Evolutionary conservation across 2,329 filamentous ascomycete genomes (phyloP).

Genomic region (Ilyonectria sp.): DNA sequence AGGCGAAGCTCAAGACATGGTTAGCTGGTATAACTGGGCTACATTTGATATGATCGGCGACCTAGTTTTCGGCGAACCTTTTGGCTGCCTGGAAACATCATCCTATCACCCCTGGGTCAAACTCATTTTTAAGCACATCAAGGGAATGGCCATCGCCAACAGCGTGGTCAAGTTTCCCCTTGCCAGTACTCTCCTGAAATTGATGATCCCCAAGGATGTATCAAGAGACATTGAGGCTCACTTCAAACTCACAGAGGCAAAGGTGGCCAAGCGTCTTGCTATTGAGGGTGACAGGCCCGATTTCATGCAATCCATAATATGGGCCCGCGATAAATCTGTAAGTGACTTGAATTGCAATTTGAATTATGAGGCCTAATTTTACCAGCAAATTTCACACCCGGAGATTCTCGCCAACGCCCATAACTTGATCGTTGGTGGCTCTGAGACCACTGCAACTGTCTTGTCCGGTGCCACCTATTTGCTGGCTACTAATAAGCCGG

Average conservation of each 20-base stretch:
- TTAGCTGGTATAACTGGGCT: slow-evolving; percentile 42
- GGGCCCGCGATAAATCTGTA: slow-evolving; percentile 10
- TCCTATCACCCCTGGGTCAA: slow-evolving; percentile 43
- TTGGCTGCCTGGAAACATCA: slow-evolving; percentile 38
- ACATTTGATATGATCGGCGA: slow-evolving; percentile 49
- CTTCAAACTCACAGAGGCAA: background rate
- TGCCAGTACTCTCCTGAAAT: background rate
- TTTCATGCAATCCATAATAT: slow-evolving; percentile 19
- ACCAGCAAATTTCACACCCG: slow-evolving; percentile 11
- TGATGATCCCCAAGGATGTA: slow-evolving; percentile 11
- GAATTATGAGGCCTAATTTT: background rate
- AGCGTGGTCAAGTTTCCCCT: slow-evolving; percentile 1
- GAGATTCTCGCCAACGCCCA: slow-evolving; percentile 27
- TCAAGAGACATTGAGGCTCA: slow-evolving; percentile 4
- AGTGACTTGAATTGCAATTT: background rate
- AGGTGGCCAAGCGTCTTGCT: slow-evolving; percentile 9
- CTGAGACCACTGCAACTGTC: slow-evolving; percentile 53
- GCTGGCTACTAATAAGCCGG: slow-evolving; percentile 44
- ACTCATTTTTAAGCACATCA: slow-evolving; percentile 34
- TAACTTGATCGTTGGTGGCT: slow-evolving; percentile 50
- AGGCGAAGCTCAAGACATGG: slow-evolving; percentile 36
- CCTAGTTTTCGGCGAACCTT: slow-evolving; percentile 46
- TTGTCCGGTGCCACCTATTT: slow-evolving; percentile 48
- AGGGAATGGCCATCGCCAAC: background rate
- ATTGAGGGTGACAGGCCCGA: slow-evolving; percentile 5